Conservation (phyloP, 345 rosid species). For the Rhizophora apiculata region DNA sequence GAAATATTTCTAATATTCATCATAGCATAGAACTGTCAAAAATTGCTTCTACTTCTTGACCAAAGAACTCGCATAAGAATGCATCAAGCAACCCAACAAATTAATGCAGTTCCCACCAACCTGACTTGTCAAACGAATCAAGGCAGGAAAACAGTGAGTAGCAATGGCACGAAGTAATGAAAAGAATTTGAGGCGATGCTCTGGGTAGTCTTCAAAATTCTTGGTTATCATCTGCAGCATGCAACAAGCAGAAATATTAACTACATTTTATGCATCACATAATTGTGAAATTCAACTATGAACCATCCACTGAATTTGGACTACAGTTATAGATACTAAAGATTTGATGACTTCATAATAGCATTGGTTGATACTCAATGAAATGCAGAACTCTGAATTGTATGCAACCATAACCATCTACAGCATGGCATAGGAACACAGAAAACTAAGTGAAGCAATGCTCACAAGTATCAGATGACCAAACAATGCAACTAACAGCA, state of each 20-base stretch:
- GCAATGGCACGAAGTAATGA: constrained; percentile 98
- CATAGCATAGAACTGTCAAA: too few relatives aligned
- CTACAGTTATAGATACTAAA: too few relatives aligned
- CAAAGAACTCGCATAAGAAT: too few relatives aligned
- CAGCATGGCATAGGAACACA: background rate
- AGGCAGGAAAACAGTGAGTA: constrained; percentile 83
- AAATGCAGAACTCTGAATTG: background rate
- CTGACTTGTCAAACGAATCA: constrained; percentile 89
- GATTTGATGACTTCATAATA: too few relatives aligned
- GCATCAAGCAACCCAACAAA: background rate
- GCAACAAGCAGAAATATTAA: constrained; percentile 7
- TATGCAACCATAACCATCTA: background rate
- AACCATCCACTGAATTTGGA: background rate
- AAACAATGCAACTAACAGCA: background rate
- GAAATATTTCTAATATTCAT: too few relatives aligned
- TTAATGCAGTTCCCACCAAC: constrained; percentile 37
- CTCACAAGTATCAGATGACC: background rate
- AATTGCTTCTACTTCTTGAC: too few relatives aligned
- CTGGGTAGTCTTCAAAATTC: constrained; percentile 98
- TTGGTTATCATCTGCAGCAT: constrained; percentile 88
- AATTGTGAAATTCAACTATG: background rate
- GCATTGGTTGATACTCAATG: too few relatives aligned
- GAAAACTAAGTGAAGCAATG: background rate
- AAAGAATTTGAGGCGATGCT: constrained; percentile 97
- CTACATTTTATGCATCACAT: too few relatives aligned